Evolutionary conservation across 768 basidiomycete genomes (phyloP).

Genomic region (Hypsizygus marmoreus): DNA sequence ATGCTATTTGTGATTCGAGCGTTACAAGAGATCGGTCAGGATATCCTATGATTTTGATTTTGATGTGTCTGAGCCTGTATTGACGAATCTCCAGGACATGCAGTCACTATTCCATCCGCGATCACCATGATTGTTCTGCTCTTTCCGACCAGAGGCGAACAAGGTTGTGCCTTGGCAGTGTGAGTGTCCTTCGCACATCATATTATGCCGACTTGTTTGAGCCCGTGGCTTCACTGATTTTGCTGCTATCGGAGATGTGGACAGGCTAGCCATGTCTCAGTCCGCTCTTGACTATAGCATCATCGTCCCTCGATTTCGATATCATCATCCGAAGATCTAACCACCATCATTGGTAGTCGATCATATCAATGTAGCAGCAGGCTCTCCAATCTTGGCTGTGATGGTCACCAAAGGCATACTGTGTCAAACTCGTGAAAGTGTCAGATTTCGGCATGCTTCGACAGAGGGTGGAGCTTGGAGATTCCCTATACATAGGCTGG

Average conservation of each 20-base stretch:
- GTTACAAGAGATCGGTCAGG: slow-evolving; percentile 44
- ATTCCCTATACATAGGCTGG: too few relatives aligned
- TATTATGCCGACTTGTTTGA: slow-evolving; percentile 10
- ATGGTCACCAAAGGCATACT: too few relatives aligned
- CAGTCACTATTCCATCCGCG: slow-evolving; percentile 48
- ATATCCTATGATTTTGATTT: not conserved
- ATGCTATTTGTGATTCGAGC: slow-evolving; percentile 49
- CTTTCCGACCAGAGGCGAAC: slow-evolving; percentile 46
- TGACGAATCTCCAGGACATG: slow-evolving; percentile 9
- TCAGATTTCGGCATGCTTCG: too few relatives aligned
- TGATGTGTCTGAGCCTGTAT: not conserved
- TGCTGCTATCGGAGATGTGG: slow-evolving; percentile 16
- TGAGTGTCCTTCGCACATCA: not conserved
- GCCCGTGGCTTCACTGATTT: slow-evolving; percentile 44
- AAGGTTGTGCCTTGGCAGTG: slow-evolving; percentile 44
- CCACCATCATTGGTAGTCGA: too few relatives aligned
- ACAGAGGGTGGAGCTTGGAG: too few relatives aligned
- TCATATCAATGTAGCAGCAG: too few relatives aligned
- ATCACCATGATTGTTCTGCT: slow-evolving; percentile 46
- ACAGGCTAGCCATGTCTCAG: too few relatives aligned
- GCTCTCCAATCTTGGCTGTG: too few relatives aligned
- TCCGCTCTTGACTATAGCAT: too few relatives aligned
- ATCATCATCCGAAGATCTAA: too few relatives aligned
- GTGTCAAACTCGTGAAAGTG: too few relatives aligned
- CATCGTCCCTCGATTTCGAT: too few relatives aligned